These are phyloP conservation scores for Pulveroboletus sp. DNA, from an alignment of 768 basidiomycete genomes.

Conservation along the genomic window DNA sequence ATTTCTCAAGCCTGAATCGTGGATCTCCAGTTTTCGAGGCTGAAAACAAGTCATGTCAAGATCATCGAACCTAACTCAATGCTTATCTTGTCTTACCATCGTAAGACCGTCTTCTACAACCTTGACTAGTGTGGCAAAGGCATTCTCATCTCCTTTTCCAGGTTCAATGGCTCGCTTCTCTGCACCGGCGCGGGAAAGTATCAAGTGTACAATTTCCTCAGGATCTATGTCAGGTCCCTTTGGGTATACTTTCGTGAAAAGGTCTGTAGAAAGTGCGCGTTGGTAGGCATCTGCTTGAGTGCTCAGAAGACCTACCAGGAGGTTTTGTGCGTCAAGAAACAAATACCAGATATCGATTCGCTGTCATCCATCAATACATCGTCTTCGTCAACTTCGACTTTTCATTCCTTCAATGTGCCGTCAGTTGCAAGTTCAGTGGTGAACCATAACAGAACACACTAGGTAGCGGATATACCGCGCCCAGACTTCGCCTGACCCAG, in stretches of 20 bases:
- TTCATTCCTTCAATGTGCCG: conserved; percentile 18
- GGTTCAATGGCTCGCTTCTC: conserved; percentile 56
- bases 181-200: conserved; percentile 63
- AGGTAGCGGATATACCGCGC: conserved; percentile 71
- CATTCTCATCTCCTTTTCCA: conserved; percentile 49
- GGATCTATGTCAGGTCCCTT: conserved; percentile 40
- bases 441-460: conserved; percentile 37
- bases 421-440: not conserved
- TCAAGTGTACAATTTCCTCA: conserved; percentile 62
- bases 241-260: conserved; percentile 39
- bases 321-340: not conserved
- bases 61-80: not conserved
- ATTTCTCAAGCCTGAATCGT: conserved; percentile 79
- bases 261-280: conserved; percentile 51
- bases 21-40: conserved; percentile 71
- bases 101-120: conserved; percentile 63
- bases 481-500: conserved; percentile 76
- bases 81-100: conserved; percentile 56
- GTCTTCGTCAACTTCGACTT: conserved; percentile 7
- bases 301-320: conserved; percentile 6
- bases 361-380: conserved; percentile 17
- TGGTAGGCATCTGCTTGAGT: conserved; percentile 49
- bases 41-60: conserved; percentile 24
- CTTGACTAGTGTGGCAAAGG: conserved; percentile 50
- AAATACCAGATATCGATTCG: conserved; percentile 28